phyloP scores from a whole-genome alignment of 2,329 filamentous ascomycete species.

The Cladophialophora chaetospira region DNA sequence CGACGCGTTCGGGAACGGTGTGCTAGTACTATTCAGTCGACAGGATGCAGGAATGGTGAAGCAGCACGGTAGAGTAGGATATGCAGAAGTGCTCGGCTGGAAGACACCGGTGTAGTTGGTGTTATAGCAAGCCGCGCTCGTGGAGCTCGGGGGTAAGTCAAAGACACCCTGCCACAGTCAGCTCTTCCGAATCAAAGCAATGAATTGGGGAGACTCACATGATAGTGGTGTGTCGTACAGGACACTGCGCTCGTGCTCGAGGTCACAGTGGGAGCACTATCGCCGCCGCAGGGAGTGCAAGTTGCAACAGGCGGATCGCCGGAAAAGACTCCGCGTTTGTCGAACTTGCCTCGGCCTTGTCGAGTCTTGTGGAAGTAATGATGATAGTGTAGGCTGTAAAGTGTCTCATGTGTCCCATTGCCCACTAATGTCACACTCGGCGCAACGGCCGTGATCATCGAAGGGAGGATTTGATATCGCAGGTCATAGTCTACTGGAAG shows the following conservation, averaged over 20 bases:
- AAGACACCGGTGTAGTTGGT: constrained; percentile 27
- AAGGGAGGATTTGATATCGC: constrained; percentile 25
- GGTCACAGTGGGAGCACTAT: not conserved
- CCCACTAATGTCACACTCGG: constrained; percentile 22
- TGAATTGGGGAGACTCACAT: constrained; percentile 9
- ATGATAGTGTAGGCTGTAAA: constrained; percentile 31
- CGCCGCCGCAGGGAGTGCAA: constrained; percentile 28
- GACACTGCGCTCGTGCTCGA: constrained; percentile 13
- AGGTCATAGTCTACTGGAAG: constrained; percentile 23
- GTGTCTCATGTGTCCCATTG: constrained; percentile 24
- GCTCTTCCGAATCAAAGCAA: not conserved
- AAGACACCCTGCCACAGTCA: constrained; percentile 25
- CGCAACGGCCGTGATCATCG: constrained; percentile 30
- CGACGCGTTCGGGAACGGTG: constrained; percentile 3
- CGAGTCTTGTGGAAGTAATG: constrained; percentile 25
- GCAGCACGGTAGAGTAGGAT: constrained; percentile 27
- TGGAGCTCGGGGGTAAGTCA: constrained; percentile 12
- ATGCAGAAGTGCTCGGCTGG: constrained; percentile 12
- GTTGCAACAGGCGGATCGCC: constrained; percentile 27
- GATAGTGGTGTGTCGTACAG: constrained; percentile 20
- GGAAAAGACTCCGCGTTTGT: constrained; percentile 29
- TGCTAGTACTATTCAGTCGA: constrained; percentile 17
- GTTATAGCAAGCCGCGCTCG: constrained; percentile 24
- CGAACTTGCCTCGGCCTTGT: constrained; percentile 23
- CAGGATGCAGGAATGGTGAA: constrained; percentile 28